Evolutionary conservation across 441 rosid genomes (phyloP).

Genomic region (Erysimum pusillum): DNA sequence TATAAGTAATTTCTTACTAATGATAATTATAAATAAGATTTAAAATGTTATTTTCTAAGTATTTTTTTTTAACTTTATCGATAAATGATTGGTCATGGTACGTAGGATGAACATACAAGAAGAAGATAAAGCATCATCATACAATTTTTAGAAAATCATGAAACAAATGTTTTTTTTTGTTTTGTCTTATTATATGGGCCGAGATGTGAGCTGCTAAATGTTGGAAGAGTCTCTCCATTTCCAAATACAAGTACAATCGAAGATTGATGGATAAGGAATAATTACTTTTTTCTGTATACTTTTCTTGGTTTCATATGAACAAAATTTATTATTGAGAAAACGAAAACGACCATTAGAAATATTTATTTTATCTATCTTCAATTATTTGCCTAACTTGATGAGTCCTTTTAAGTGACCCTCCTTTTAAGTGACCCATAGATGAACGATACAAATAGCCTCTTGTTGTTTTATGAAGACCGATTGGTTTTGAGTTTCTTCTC

Average conservation of each 20-base stretch:
- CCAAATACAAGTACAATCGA: slow-evolving; percentile 33
- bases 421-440: slow-evolving; percentile 32
- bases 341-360: slow-evolving; percentile 24
- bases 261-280: slow-evolving; percentile 35
- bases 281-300: background rate
- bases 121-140: background rate
- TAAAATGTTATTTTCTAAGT: background rate
- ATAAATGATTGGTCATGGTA: background rate
- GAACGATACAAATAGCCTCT: slow-evolving; percentile 17
- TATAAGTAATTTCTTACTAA: background rate
- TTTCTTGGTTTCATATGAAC: slow-evolving; percentile 40
- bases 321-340: slow-evolving; percentile 21
- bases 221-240: slow-evolving; percentile 24
- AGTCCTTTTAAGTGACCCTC: background rate
- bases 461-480: slow-evolving; percentile 24
- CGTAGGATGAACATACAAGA: slow-evolving; percentile 31
- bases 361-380: slow-evolving; percentile 32
- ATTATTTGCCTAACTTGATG: slow-evolving; percentile 38
- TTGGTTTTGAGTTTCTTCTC: slow-evolving; percentile 17
- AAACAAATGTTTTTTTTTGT: background rate
- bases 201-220: slow-evolving; percentile 34
- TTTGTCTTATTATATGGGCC: slow-evolving; percentile 35
- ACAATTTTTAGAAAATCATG: slow-evolving; percentile 10
- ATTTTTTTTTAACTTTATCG: background rate
- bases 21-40: background rate